These are phyloP conservation scores for Carpinus fangiana DNA, from an alignment of 306 rosid genomes.

Conservation along the genomic window DNA sequence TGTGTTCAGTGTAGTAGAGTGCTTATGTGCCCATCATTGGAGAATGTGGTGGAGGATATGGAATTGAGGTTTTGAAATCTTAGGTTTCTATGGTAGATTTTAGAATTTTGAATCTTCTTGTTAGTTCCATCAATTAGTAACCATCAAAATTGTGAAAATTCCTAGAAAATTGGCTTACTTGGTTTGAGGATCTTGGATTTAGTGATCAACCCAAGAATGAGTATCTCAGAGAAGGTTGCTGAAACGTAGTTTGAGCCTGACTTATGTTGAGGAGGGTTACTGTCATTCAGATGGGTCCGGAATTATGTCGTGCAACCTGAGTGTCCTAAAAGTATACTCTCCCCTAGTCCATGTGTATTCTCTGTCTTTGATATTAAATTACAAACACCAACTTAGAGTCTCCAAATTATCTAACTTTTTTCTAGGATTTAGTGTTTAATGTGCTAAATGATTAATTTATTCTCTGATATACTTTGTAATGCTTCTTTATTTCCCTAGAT, in stretches of 20 bases:
- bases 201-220: neutral
- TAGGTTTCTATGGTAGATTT: neutral
- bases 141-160: neutral
- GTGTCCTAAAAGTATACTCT: neutral
- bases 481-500: constrained; percentile 45
- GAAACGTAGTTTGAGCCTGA: constrained; percentile 2
- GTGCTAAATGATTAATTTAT: neutral
- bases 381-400: neutral
- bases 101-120: neutral
- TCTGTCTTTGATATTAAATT: neutral
- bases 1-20: too few species aligned
- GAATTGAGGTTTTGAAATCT: neutral
- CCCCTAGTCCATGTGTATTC: neutral
- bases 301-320: neutral
- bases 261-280: neutral
- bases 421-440: neutral
- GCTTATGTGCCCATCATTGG: too few species aligned
- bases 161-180: neutral
- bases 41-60: neutral
- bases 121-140: neutral
- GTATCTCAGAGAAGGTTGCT: neutral
- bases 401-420: neutral
- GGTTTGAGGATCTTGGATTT: neutral
- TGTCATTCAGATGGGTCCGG: neutral
- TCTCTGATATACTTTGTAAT: constrained; percentile 6